Conservation (phyloP, 345 rosid species). For the Gossypium herbaceum region DNA sequence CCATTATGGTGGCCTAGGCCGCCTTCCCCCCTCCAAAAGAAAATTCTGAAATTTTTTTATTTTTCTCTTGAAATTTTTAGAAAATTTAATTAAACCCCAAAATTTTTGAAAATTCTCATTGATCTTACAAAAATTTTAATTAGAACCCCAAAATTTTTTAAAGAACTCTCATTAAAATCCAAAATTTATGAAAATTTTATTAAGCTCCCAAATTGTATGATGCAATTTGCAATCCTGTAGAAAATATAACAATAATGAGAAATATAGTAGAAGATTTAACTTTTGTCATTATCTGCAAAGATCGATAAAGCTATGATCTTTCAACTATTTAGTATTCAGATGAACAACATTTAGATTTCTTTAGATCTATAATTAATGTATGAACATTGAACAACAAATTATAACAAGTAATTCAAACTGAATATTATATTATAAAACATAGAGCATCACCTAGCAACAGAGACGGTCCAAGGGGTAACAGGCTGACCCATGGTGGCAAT, state of each 20-base stretch:
- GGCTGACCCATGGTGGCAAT: constrained; percentile 82
- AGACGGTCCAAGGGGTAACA: constrained; percentile 85
- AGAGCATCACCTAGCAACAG: constrained; percentile 76
- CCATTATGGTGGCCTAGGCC: no score
- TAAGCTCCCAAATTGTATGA: no score
- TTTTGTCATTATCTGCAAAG: not conserved
- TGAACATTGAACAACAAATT: not conserved
- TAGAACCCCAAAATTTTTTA: no score
- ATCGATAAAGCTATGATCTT: not conserved
- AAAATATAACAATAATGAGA: not conserved
- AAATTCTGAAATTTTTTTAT: no score
- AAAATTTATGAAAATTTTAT: no score
- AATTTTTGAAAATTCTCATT: no score
- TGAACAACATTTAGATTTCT: not conserved
- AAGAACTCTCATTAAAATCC: no score
- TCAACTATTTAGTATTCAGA: not conserved
- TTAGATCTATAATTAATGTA: constrained; percentile 3
- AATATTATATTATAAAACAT: not conserved
- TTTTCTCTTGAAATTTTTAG: no score
- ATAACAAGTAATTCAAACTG: not conserved
- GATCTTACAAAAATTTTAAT: no score
- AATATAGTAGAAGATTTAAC: not conserved
- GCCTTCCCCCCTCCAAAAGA: no score
- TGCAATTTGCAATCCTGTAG: not conserved
- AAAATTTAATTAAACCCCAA: no score